These are phyloP conservation scores for Coriolopsis trogii DNA, from an alignment of 1,284 basidiomycete genomes.

Conservation along the genomic window DNA sequence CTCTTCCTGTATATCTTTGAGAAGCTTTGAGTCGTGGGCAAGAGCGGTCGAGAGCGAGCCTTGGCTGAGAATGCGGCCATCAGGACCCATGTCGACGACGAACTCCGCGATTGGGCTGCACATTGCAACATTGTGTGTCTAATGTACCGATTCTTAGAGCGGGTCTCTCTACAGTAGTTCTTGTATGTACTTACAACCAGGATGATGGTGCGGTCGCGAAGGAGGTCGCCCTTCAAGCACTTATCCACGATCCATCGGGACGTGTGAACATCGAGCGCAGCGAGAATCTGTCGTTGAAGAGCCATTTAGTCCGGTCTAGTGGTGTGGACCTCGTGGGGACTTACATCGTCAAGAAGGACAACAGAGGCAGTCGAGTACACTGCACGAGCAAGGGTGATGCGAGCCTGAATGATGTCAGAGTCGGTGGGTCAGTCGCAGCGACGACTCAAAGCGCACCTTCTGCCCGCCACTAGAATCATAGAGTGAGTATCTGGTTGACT, in stretches of 20 bases:
- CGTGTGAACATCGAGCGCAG: conserved; percentile 66
- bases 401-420: conserved; percentile 41
- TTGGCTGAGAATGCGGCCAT: conserved; percentile 53
- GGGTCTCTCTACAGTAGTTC: neutral
- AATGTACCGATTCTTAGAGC: neutral
- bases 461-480: conserved; percentile 58
- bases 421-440: neutral
- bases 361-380: conserved; percentile 66
- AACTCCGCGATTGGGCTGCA: conserved; percentile 63
- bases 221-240: conserved; percentile 70
- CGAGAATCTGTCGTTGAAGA: conserved; percentile 39
- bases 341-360: conserved; percentile 67
- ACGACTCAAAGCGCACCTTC: conserved; percentile 39
- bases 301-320: neutral
- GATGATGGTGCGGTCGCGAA: conserved; percentile 70
- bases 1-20: conserved; percentile 43
- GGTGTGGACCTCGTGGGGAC: neutral
- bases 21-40: conserved; percentile 41
- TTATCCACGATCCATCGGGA: conserved; percentile 80
- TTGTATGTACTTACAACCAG: conserved; percentile 57
- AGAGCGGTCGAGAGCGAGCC: conserved; percentile 50
- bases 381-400: conserved; percentile 75
- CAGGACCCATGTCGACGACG: conserved; percentile 57
- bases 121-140: conserved; percentile 77
- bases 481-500: neutral